Conservation (phyloP, 345 rosid genomes). For the Eucalyptus paniculata region DNA sequence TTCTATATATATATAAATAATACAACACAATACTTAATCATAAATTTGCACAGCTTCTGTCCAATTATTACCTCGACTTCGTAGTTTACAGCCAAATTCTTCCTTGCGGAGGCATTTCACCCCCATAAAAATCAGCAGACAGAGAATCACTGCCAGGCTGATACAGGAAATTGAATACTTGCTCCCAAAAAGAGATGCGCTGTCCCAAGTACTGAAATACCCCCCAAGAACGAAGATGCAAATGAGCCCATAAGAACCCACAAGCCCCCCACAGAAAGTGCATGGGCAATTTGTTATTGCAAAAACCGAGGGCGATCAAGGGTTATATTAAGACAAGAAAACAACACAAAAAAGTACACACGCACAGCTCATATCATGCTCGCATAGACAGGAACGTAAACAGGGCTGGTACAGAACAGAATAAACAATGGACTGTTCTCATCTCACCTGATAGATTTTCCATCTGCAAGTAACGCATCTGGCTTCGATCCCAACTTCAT, state of each 20-base stretch:
- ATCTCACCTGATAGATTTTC: slow-evolving; percentile 51
- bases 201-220: neutral
- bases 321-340: neutral
- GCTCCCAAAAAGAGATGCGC: neutral
- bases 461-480: slow-evolving; percentile 75
- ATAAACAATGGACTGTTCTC: neutral
- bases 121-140: neutral
- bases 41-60: neutral
- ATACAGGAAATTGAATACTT: neutral
- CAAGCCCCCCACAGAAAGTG: neutral
- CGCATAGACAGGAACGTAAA: neutral
- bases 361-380: neutral
- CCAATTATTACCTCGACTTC: neutral
- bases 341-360: neutral
- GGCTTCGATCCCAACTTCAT: slow-evolving; percentile 97
- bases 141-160: neutral
- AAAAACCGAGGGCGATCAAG: neutral
- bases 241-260: neutral
- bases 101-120: neutral
- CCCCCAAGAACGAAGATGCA: neutral
- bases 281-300: neutral
- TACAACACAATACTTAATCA: neutral
- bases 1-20: neutral
- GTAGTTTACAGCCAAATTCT: neutral
- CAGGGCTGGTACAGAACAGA: neutral